Percentiles rank a stretch among this genome's conserved stretches.
These are phyloP conservation scores for Rutstroemia sp. DNA, from an alignment of 2,329 filamentous ascomycete species.

Conservation along the genomic window DNA sequence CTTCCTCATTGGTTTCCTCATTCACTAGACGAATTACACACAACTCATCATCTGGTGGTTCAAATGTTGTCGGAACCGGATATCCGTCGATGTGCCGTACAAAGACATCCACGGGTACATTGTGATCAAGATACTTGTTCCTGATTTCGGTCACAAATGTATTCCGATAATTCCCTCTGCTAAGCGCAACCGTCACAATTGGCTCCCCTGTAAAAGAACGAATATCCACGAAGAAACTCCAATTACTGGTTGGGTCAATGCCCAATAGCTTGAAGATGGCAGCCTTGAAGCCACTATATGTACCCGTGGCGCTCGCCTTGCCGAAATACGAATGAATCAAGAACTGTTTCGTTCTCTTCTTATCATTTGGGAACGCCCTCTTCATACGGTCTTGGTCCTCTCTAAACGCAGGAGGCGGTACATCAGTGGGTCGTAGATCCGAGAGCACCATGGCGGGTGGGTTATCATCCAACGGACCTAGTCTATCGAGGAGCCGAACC, in stretches of 20 bases:
- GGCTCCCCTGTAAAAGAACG: neutral
- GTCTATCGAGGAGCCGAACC: neutral
- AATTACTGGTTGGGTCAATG: conserved; percentile 3
- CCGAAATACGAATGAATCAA: conserved; percentile 5
- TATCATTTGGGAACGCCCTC: neutral
- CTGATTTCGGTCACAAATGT: neutral
- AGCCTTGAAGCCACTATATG: neutral
- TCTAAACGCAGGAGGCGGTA: neutral
- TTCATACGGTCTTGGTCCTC: neutral
- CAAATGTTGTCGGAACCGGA: neutral
- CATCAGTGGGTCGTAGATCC: neutral
- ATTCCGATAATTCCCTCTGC: neutral
- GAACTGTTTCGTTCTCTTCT: neutral
- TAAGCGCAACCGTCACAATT: neutral
- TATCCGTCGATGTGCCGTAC: neutral
- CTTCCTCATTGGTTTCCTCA: neutral
- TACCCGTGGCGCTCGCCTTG: neutral
- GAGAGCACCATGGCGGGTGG: neutral
- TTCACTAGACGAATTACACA: neutral
- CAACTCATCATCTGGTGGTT: neutral
- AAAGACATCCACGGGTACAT: neutral
- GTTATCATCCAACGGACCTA: neutral
- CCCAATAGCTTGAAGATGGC: neutral
- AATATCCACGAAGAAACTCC: conserved; percentile 4
- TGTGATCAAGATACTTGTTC: neutral